Conservation (phyloP, 306 rosid species). For the Castanea crenata region DNA sequence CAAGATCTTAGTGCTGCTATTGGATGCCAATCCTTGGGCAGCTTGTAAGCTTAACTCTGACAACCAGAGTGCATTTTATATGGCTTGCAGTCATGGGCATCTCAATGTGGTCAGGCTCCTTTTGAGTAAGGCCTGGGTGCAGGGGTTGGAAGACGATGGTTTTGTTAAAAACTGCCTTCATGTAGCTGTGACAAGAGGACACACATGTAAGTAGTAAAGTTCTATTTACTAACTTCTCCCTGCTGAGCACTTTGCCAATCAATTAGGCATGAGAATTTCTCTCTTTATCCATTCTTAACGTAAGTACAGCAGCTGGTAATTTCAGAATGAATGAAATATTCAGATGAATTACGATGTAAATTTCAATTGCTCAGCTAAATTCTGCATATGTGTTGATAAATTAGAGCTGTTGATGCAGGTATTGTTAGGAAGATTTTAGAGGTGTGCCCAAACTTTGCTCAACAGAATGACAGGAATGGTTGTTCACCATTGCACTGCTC, state of each 20-base stretch:
- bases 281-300: not conserved
- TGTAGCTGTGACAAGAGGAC: constrained; percentile 60
- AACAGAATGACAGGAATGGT: too few species aligned
- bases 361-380: not conserved
- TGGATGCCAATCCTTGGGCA: constrained; percentile 40
- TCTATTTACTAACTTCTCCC: not conserved
- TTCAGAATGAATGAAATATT: not conserved
- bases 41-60: constrained; percentile 39
- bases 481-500: too few species aligned
- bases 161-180: constrained; percentile 47
- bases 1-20: constrained; percentile 32
- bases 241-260: not conserved
- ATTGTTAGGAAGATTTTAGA: constrained; percentile 25
- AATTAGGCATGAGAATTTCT: not conserved
- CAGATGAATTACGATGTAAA: not conserved
- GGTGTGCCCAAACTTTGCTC: too few species aligned
- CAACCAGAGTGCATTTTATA: constrained; percentile 33
- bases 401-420: constrained; percentile 36
- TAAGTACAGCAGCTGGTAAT: not conserved
- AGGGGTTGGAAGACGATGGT: constrained; percentile 25
- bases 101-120: constrained; percentile 50
- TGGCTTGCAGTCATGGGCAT: constrained; percentile 61
- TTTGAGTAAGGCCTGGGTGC: constrained; percentile 33
- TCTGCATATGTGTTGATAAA: not conserved
- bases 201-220: constrained; percentile 35